Evolutionary conservation across 805 yeast species (phyloP).

Genomic region (Ogataea parapolymorpha): DNA sequence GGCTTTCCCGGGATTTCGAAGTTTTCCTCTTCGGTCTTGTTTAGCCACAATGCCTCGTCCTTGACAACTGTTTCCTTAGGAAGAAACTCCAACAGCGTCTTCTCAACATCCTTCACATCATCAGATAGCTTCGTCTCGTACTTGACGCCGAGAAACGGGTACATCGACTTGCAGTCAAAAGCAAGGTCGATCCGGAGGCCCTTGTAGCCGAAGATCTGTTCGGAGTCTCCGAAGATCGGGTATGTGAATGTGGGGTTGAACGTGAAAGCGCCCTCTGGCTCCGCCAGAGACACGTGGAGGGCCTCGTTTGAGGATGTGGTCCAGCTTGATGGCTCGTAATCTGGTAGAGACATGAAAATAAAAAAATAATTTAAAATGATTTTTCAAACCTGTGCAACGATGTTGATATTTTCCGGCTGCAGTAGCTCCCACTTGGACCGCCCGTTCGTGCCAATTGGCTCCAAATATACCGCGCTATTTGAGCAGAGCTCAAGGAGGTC

Average conservation of each 20-base stretch:
- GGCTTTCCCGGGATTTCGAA: slow-evolving; percentile 32
- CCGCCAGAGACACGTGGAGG: slow-evolving; percentile 56
- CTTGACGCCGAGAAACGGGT: slow-evolving; percentile 65
- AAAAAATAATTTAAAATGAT: not conserved
- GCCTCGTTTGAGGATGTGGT: slow-evolving; percentile 70
- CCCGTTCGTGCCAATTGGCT: slow-evolving; percentile 15
- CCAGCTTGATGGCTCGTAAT: slow-evolving; percentile 49
- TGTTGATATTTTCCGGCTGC: slow-evolving; percentile 16
- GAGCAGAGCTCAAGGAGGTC: slow-evolving; percentile 19
- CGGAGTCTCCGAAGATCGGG: slow-evolving; percentile 91
- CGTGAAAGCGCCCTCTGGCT: slow-evolving; percentile 52
- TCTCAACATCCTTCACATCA: slow-evolving; percentile 58
- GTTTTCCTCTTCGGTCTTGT: slow-evolving; percentile 45
- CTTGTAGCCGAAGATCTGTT: slow-evolving; percentile 80
- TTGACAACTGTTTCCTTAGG: slow-evolving; percentile 57
- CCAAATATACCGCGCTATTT: slow-evolving; percentile 13
- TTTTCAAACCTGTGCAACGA: slow-evolving; percentile 12
- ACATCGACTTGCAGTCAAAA: slow-evolving; percentile 71
- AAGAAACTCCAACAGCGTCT: slow-evolving; percentile 51
- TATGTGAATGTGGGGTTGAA: slow-evolving; percentile 84
- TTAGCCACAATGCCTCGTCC: slow-evolving; percentile 69
- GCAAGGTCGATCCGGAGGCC: slow-evolving; percentile 63
- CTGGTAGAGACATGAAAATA: slow-evolving; percentile 13
- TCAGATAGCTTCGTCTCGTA: slow-evolving; percentile 51
- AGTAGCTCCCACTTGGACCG: slow-evolving; percentile 26